Conservation (phyloP, 2,329 filamentous ascomycete genomes). For the Diaporthe citrichinensis region DNA sequence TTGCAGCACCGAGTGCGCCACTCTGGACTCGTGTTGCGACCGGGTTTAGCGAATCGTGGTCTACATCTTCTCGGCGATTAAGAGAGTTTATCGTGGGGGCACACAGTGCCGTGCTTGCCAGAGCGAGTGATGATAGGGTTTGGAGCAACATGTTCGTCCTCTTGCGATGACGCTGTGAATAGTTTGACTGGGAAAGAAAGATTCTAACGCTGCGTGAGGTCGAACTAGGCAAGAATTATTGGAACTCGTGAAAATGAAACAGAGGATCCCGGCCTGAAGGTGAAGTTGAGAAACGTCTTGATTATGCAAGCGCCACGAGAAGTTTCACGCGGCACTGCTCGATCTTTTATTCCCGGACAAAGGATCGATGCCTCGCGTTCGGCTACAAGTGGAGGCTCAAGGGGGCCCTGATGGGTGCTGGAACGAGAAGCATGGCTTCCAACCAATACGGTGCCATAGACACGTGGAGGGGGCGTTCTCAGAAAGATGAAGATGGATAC, state of each 20-base stretch:
- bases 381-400: background rate
- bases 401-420: constrained; percentile 1
- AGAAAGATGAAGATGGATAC: constrained; percentile 3
- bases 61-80: constrained; percentile 11
- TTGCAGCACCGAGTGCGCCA: constrained; percentile 40
- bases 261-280: constrained; percentile 6
- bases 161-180: background rate
- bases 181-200: background rate
- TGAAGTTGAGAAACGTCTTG: constrained; percentile 3
- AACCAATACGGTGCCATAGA: background rate
- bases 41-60: constrained; percentile 29
- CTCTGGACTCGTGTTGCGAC: constrained; percentile 43
- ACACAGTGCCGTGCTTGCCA: constrained; percentile 23
- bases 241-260: background rate
- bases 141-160: background rate
- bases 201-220: background rate
- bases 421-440: background rate
- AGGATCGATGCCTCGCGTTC: background rate
- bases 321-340: constrained; percentile 4
- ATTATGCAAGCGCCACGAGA: background rate
- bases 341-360: constrained; percentile 11
- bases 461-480: background rate
- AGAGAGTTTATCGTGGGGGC: constrained; percentile 4
- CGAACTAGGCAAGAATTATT: background rate
- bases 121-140: constrained; percentile 5